Base-by-base conservation (phyloP, 2,329 filamentous ascomycete species). In the Dryadomyces quercivorus region DNA sequence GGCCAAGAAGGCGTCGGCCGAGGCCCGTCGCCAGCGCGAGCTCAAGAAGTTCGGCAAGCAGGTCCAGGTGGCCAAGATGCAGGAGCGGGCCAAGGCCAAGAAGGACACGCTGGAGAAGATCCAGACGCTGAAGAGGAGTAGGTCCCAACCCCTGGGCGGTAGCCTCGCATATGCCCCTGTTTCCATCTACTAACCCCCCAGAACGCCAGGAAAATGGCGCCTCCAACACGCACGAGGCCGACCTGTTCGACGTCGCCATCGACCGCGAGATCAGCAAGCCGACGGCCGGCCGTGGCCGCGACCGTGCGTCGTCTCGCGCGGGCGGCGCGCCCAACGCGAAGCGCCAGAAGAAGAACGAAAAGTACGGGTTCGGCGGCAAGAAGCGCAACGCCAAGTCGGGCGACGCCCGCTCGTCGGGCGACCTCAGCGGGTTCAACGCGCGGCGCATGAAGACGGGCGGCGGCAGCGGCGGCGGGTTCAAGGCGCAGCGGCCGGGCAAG, bases 1-100 rank as follows among this genome's bases (percentile, higher is more conserved):
- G 12, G 77, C 82, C 58, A 95, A 95, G 78, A 95, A 95, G 75
- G 92, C 93, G 1, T 81, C 89, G 31, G 84, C 87, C 22, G 93
- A 98, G 70, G 93, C 93, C 7, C 82, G 90, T 67, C 90, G 90
- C 72, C 85, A 92, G 74, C 80, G 93, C 59, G 93, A 98, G 69
- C 76, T 97, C 64, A 97, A 96, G 83, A 98, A 97, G 74, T 98
- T 97, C 67, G 93, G 93, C 68, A 98, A 98, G 75, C 88, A 95
- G 69, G 93, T 97, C 53, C 93, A 98, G 75, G 82, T 95, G 57
- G 91, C 91, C 57, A 96, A 95, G 76, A 73, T 95, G 69, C 92
- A 97, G 72, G 92, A 98, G 78, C 78, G 93, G 50, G 83, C 88
- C 51, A 95, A 94, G 78, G 85, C 84, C 65, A 96, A 96, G 84